phyloP scores from a whole-genome alignment of 805 yeast species.

The Blastobotrys terrestris region DNA sequence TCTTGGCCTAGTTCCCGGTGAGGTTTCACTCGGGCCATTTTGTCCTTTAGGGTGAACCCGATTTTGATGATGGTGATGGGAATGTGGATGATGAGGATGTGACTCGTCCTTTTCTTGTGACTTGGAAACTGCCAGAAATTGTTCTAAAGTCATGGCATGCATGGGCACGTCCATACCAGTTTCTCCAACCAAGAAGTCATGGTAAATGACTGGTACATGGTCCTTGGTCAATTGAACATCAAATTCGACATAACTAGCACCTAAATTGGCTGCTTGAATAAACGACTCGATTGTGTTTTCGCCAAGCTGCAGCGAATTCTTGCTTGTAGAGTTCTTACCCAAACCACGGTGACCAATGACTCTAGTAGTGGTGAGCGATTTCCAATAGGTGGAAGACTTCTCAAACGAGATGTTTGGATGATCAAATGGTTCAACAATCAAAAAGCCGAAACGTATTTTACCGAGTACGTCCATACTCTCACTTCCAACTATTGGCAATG shows the following conservation, averaged over 20 bases:
- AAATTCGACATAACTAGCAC: constrained; percentile 94
- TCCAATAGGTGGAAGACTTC: constrained; percentile 82
- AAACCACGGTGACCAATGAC: constrained; percentile 95
- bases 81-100: neutral
- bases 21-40: neutral
- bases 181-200: constrained; percentile 90
- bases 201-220: constrained; percentile 85
- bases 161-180: constrained; percentile 94
- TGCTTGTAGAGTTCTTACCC: constrained; percentile 73
- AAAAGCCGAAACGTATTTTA: constrained; percentile 63
- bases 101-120: constrained; percentile 1
- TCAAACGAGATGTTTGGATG: constrained; percentile 62
- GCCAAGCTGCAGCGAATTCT: constrained; percentile 81
- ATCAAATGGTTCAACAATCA: constrained; percentile 63
- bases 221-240: constrained; percentile 95
- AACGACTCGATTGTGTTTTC: constrained; percentile 94
- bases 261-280: constrained; percentile 91
- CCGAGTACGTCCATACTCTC: constrained; percentile 73
- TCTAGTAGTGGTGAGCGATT: constrained; percentile 76
- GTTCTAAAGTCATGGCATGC: constrained; percentile 87
- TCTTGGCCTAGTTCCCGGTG: constrained; percentile 1
- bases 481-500: constrained; percentile 71
- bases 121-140: constrained; percentile 40
- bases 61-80: neutral
- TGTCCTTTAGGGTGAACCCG: neutral